These are phyloP conservation scores for Cupressus sempervirens DNA, from an alignment of 75 land plant species.

Conservation along the genomic window DNA sequence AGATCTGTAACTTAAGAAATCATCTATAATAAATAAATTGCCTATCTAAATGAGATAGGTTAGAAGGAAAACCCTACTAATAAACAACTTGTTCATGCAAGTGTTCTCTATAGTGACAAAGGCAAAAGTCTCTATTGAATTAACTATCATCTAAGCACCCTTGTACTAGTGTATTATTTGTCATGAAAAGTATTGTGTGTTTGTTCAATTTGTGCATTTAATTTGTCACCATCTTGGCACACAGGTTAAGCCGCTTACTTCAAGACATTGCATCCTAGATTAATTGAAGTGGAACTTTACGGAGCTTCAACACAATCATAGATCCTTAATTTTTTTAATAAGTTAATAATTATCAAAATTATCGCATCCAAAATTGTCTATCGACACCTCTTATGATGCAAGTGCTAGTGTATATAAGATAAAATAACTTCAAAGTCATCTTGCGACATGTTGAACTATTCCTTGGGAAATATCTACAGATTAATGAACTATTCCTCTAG, in stretches of 20 bases:
- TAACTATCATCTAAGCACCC: neutral
- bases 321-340: no score
- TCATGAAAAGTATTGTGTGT: neutral
- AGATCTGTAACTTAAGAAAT: conserved; percentile 42
- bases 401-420: no score
- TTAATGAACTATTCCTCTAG: conserved; percentile 54
- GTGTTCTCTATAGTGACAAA: conserved; percentile 21
- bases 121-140: neutral
- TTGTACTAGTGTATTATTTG: neutral
- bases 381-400: no score
- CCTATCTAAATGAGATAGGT: no score
- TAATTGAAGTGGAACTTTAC: neutral
- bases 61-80: conserved; percentile 31
- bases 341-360: no score
- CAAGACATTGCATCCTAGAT: neutral
- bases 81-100: conserved; percentile 18
- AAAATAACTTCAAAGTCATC: no score
- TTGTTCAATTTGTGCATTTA: conserved; percentile 4
- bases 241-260: neutral
- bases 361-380: no score
- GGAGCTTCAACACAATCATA: neutral
- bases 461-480: conserved; percentile 32
- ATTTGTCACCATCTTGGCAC: neutral
- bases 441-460: no score
- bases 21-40: conserved; percentile 43